Evolutionary conservation across 192 early-diverging fungal genomes (phyloP), one percentile per base, ranked within the genome.

Genomic region (Gigaspora rosea): DNA sequence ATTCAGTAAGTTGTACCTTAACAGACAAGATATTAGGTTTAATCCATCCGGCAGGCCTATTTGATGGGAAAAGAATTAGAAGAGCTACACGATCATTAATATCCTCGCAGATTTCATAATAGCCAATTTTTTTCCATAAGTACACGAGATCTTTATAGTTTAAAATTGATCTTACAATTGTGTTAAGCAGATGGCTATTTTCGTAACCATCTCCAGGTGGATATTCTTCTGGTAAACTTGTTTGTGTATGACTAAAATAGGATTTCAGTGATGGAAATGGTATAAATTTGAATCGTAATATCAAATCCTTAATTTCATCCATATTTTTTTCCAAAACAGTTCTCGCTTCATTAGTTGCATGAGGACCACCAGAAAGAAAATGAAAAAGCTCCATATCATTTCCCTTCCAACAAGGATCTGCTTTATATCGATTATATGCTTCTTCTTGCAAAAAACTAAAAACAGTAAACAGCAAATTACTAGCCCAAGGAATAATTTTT

Each of bases 311-410:
- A 11, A 72, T 72, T 3, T 72, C 1, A n/a, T 72, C 52, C 18
- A 56, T 51, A 33, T 72, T 72, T 72, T 56, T 32, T 11, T 11
- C 2, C 4, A 72, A 32, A 49, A n/a, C 1, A 15, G 3, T 10
- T 72, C 33, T n/a, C 18, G 70, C 50, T 15, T 56, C 11, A 57
- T 36, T 56, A 20, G 35, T 72, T 1, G 22, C 51, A 36, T 57
- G 22, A 5, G 52, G 70, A 35, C 70, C 51, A 0, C 20, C 70
- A 7, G 51, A 72, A 3, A 72, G 32, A 56, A 57, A 56, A 20
- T 54, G 54, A 57, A 72, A 56, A 20, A 72, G 27, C 33, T 72
- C 70, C 51, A 72, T 72, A 57, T 72, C 51, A 72, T 72, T 72
- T 51, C 70, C 70, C n/a, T 51, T 22, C 1, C 15, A 12, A 20